A percentile compares a stretch with the other conserved stretches of the same genome.
phyloP scores from a whole-genome alignment of 305 asterid genomes.

The Fraxinus dipetala region DNA sequence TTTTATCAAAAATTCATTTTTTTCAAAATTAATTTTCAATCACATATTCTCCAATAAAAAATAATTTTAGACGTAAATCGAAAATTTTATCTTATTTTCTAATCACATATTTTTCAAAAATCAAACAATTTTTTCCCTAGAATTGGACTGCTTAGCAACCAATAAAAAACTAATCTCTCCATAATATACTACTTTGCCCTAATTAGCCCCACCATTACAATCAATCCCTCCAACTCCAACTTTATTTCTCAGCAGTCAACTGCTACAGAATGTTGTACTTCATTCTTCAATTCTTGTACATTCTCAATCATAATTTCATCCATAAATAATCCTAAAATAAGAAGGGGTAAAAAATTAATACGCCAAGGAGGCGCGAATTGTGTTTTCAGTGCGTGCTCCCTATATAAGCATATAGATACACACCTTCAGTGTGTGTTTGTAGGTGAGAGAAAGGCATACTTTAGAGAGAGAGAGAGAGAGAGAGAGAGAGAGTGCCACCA shows the following conservation, averaged over 20 bases:
- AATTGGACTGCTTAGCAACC: constrained; percentile 11
- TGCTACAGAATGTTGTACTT: neutral
- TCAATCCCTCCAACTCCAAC: constrained; percentile 14
- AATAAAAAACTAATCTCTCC: constrained; percentile 16
- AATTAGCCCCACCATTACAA: constrained; percentile 33
- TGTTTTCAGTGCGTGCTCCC: constrained; percentile 10
- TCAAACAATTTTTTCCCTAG: no score
- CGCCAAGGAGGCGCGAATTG: constrained; percentile 17
- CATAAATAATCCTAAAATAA: neutral
- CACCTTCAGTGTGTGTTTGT: constrained; percentile 28
- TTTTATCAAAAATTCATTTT: no score
- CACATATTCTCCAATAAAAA: no score
- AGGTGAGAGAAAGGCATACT: constrained; percentile 26
- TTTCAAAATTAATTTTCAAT: no score
- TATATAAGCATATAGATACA: constrained; percentile 24
- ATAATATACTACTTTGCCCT: constrained; percentile 30
- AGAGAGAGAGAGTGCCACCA: constrained; percentile 32
- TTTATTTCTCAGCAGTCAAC: constrained; percentile 27
- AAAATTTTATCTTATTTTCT: no score
- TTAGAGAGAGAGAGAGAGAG: constrained; percentile 16
- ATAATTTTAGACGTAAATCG: no score
- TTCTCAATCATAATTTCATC: constrained; percentile 5
- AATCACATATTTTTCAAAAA: no score
- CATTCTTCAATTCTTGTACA: constrained; percentile 26
- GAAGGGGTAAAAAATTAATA: neutral